Evolutionary conservation across 176 grass and related monocot genomes (phyloP).

Genomic region (Microstegium vimineum): DNA sequence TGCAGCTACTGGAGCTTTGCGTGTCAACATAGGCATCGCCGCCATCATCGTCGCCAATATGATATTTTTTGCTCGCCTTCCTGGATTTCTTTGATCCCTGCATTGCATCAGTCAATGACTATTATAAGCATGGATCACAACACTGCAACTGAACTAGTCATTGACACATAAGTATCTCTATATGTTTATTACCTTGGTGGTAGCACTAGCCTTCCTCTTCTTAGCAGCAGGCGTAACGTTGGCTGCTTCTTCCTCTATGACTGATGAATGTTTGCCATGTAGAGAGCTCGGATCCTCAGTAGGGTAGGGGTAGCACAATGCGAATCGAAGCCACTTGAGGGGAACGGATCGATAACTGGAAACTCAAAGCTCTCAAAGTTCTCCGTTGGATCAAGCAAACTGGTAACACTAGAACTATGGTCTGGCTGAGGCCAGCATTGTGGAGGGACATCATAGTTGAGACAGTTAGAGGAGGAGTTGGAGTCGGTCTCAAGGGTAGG

Average conservation of each 20-base stretch:
- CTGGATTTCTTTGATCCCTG: constrained; percentile 57
- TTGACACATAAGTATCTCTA: background rate
- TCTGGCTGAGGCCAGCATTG: constrained; percentile 41
- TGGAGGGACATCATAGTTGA: constrained; percentile 36
- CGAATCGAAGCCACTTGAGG: background rate
- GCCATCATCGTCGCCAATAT: constrained; percentile 16
- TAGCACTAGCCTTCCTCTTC: constrained; percentile 52
- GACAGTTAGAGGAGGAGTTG: constrained; percentile 37
- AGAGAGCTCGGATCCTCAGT: constrained; percentile 14
- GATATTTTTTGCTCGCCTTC: constrained; percentile 37
- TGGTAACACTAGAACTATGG: constrained; percentile 25
- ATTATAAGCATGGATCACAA: constrained; percentile 20
- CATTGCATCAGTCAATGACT: constrained; percentile 26
- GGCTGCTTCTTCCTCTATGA: constrained; percentile 44
- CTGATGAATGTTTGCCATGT: constrained; percentile 22
- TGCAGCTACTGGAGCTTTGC: constrained; percentile 72
- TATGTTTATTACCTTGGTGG: constrained; percentile 46
- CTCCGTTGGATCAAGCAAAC: constrained; percentile 39
- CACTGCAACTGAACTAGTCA: background rate
- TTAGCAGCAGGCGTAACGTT: constrained; percentile 13
- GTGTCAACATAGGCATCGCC: constrained; percentile 26
- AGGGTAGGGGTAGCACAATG: constrained; percentile 30
- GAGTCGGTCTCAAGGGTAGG: constrained; percentile 50
- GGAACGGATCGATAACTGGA: constrained; percentile 21
- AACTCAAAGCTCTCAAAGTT: constrained; percentile 45